A percentile compares a stretch with the other conserved stretches of the same genome.
Conservation (phyloP, 192 early-diverging fungal genomes). For the Chytriomyces hyalinus region DNA sequence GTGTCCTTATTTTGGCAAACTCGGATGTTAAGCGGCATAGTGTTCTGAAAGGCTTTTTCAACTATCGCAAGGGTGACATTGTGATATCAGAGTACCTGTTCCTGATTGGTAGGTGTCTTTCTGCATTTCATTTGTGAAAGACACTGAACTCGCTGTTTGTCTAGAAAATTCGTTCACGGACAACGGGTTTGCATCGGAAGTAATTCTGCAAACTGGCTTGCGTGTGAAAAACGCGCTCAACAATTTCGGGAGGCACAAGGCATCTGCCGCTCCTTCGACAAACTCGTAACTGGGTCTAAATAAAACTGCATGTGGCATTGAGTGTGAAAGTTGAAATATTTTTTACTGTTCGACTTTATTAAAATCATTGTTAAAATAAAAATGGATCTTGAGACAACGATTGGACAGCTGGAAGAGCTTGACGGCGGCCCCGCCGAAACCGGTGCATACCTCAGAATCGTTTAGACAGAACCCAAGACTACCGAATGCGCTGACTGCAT, state of each 20-base stretch:
- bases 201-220: slow-evolving; percentile 22
- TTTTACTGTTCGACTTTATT: no score
- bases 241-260: neutral
- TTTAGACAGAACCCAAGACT: no score
- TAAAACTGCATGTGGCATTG: no score
- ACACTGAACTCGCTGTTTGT: neutral
- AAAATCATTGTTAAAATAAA: no score
- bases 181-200: slow-evolving; percentile 21
- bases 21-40: neutral
- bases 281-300: no score
- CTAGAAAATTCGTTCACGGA: slow-evolving; percentile 8
- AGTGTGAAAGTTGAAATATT: no score
- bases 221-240: slow-evolving; percentile 22
- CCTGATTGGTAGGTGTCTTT: slow-evolving; percentile 6
- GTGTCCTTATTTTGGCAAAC: slow-evolving; percentile 22
- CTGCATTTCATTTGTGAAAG: neutral
- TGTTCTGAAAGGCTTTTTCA: slow-evolving; percentile 4
- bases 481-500: no score
- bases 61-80: neutral
- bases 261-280: neutral
- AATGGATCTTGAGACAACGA: no score
- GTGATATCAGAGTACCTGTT: slow-evolving; percentile 12
- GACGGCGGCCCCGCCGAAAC: no score
- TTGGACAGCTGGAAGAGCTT: no score
- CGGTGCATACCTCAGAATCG: no score